Percentiles rank a stretch among this genome's conserved stretches.
These are phyloP conservation scores for Acorus gramineus DNA, from an alignment of 106 monocot genomes.

Conservation along the genomic window DNA sequence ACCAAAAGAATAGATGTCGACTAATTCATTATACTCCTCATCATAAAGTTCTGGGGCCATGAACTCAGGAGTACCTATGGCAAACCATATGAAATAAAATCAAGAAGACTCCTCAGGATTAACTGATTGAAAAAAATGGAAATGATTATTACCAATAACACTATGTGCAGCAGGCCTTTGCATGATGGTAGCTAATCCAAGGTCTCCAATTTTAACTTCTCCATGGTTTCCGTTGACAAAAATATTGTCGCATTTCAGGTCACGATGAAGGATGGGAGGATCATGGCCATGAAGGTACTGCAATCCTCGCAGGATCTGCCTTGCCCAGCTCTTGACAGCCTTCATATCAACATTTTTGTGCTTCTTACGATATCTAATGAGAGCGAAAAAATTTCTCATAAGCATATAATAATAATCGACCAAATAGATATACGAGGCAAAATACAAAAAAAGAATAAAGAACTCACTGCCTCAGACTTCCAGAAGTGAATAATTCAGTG, in stretches of 20 bases:
- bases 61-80: constrained; percentile 67
- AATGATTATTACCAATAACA: constrained; percentile 48
- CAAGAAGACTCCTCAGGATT: too few species aligned
- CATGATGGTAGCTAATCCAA: constrained; percentile 73
- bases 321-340: constrained; percentile 84
- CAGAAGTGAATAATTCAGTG: constrained; percentile 70
- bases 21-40: constrained; percentile 63
- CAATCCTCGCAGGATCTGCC: constrained; percentile 72
- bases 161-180: constrained; percentile 44
- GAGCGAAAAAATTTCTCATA: not conserved
- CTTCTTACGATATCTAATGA: constrained; percentile 53
- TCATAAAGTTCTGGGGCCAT: constrained; percentile 81
- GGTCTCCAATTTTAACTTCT: constrained; percentile 87
- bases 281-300: constrained; percentile 63
- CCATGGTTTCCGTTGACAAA: constrained; percentile 93
- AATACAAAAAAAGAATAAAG: not conserved
- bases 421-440: not conserved
- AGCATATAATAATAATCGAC: not conserved
- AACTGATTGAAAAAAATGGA: too few species aligned
- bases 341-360: constrained; percentile 76
- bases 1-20: constrained; percentile 72
- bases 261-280: constrained; percentile 83
- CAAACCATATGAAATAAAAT: not conserved
- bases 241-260: constrained; percentile 90
- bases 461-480: constrained; percentile 64